A percentile compares a stretch with the other conserved stretches of the same genome.
phyloP scores from a whole-genome alignment of 2,329 filamentous ascomycete species.

The Penicillium rolfsii region DNA sequence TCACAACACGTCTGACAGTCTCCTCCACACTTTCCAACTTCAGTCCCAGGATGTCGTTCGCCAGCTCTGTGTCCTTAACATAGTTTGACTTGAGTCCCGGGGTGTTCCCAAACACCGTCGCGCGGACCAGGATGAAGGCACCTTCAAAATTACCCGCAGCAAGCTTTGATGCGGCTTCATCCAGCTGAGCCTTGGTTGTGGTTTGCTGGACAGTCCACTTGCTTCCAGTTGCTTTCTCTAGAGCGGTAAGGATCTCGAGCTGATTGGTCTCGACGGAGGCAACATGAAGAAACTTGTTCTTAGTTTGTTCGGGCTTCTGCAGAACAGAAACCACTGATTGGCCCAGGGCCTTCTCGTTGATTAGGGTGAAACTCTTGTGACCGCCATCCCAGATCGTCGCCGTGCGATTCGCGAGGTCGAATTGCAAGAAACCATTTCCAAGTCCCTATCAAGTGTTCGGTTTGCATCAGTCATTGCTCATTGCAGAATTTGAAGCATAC shows the following conservation, averaged over 20 bases:
- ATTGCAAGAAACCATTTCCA: conserved; percentile 54
- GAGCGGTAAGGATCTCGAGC: conserved; percentile 57
- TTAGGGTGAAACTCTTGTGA: conserved; percentile 55
- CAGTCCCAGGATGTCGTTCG: conserved; percentile 29
- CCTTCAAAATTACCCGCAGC: conserved; percentile 29
- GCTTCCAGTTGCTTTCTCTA: conserved; percentile 57
- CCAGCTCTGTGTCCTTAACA: conserved; percentile 27
- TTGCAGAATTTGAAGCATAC: conserved; percentile 1
- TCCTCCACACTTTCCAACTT: conserved; percentile 26
- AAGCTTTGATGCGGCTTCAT: conserved; percentile 25
- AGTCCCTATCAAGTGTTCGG: conserved; percentile 44
- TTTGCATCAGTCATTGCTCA: not conserved
- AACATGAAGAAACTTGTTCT: conserved; percentile 62
- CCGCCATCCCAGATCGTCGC: conserved; percentile 62
- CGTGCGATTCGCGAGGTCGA: conserved; percentile 54
- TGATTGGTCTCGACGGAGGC: conserved; percentile 62
- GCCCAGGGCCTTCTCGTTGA: conserved; percentile 57
- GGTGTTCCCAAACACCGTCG: conserved; percentile 25
- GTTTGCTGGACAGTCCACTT: conserved; percentile 55
- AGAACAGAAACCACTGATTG: conserved; percentile 57
- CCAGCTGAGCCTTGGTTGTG: conserved; percentile 33
- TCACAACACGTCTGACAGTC: conserved; percentile 19
- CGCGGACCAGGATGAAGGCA: conserved; percentile 29
- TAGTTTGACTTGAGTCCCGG: conserved; percentile 29
- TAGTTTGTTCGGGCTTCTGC: conserved; percentile 54